Percentiles rank a stretch among this genome's conserved stretches.
Evolutionary conservation across 2,329 filamentous ascomycete species (phyloP).

Genomic region (Trichoderma atrobrunneum): DNA sequence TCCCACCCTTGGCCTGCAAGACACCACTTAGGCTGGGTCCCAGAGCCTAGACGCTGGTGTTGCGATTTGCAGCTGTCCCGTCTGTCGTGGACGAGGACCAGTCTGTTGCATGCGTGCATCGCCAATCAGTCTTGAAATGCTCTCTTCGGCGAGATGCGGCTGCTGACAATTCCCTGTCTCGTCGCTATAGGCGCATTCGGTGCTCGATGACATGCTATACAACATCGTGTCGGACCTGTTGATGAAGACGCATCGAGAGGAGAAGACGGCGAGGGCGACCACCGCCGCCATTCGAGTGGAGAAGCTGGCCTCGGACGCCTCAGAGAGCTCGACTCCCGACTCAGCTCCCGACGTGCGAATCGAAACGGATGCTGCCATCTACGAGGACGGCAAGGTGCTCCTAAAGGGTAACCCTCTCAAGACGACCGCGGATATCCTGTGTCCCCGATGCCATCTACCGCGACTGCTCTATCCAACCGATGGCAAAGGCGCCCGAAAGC

Average conservation of each 20-base stretch:
- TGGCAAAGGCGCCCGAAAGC: slow-evolving; percentile 63
- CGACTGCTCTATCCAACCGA: slow-evolving; percentile 70
- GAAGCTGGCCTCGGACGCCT: slow-evolving; percentile 56
- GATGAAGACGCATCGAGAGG: slow-evolving; percentile 71
- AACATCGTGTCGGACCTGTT: slow-evolving; percentile 75
- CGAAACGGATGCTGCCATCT: slow-evolving; percentile 66
- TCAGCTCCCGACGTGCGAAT: slow-evolving; percentile 54
- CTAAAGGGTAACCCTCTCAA: slow-evolving; percentile 71
- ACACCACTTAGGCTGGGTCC: background rate
- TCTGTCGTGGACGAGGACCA: background rate
- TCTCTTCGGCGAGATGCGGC: slow-evolving; percentile 7
- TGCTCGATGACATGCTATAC: slow-evolving; percentile 73
- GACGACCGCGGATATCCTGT: slow-evolving; percentile 68
- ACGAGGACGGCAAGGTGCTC: slow-evolving; percentile 65
- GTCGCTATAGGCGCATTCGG: slow-evolving; percentile 52
- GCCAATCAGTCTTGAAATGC: background rate
- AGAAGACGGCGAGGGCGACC: slow-evolving; percentile 70
- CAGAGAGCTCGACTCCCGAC: slow-evolving; percentile 52
- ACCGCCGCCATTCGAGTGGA: slow-evolving; percentile 64
- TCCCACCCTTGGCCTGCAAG: background rate
- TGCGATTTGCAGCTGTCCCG: background rate
- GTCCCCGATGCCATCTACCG: slow-evolving; percentile 71
- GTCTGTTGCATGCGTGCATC: slow-evolving; percentile 12
- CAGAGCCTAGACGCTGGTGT: background rate
- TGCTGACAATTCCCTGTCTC: slow-evolving; percentile 8